Conservation (phyloP, 2,329 filamentous ascomycete species). For the Teratosphaeria destructans region DNA sequence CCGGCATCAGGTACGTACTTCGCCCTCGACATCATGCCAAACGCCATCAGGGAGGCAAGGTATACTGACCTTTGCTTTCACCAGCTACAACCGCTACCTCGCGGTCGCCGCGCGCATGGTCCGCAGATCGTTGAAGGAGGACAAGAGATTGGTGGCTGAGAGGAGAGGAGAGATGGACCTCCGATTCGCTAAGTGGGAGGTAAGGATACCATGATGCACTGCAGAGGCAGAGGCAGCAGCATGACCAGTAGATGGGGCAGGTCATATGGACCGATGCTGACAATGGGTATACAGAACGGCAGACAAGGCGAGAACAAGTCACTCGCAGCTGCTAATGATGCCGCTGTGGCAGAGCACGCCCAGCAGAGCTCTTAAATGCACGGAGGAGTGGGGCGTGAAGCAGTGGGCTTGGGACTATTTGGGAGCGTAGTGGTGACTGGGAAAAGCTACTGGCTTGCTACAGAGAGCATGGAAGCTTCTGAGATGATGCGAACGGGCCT, state of each 20-base stretch:
- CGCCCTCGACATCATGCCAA: not conserved
- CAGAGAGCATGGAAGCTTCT: slow-evolving; percentile 4
- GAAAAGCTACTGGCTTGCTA: not conserved
- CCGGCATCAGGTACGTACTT: slow-evolving; percentile 77
- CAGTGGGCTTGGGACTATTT: not conserved
- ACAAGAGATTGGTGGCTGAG: slow-evolving; percentile 77
- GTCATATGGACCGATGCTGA: not conserved
- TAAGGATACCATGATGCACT: slow-evolving; percentile 42
- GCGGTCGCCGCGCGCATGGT: slow-evolving; percentile 88
- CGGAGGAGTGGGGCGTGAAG: slow-evolving; percentile 1
- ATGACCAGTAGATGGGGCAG: not conserved
- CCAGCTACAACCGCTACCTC: slow-evolving; percentile 99
- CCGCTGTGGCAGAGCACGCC: slow-evolving; percentile 37
- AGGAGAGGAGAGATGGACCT: slow-evolving; percentile 82
- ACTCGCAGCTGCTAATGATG: slow-evolving; percentile 49
- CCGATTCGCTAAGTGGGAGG: slow-evolving; percentile 89
- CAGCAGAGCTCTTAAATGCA: slow-evolving; percentile 28
- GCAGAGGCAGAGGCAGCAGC: not conserved
- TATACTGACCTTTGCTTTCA: slow-evolving; percentile 12
- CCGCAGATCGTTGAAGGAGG: slow-evolving; percentile 94
- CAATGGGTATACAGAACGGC: slow-evolving; percentile 52
- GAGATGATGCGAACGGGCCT: not conserved
- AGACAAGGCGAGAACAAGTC: slow-evolving; percentile 83
- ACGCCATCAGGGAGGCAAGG: not conserved
- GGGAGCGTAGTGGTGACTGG: not conserved